Evolutionary conservation across 257 asterid species (phyloP).

Genomic region (Fraxinus quadrangulata): DNA sequence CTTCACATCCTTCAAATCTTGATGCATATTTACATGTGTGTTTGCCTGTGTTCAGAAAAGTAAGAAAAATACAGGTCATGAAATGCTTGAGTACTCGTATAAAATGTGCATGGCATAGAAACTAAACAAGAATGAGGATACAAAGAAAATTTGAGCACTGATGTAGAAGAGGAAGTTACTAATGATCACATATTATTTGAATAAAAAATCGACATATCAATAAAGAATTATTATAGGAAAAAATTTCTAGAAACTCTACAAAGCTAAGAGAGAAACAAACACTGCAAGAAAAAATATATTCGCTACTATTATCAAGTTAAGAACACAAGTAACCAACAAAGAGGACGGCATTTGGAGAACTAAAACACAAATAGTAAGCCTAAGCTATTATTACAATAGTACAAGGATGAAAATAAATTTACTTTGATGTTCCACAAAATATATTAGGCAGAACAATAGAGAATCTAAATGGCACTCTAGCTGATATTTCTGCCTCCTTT

Average conservation of each 20-base stretch:
- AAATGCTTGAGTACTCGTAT: conserved; percentile 13
- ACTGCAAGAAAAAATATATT: no score
- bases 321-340: neutral
- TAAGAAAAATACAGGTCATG: conserved; percentile 17
- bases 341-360: neutral
- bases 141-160: neutral
- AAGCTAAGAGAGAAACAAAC: neutral
- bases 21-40: conserved; percentile 86
- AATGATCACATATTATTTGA: neutral
- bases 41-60: conserved; percentile 69
- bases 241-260: neutral
- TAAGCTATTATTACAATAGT: neutral
- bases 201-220: neutral
- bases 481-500: neutral
- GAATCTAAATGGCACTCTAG: neutral
- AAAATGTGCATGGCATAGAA: neutral
- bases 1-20: conserved; percentile 89
- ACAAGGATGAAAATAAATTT: neutral
- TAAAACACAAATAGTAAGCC: neutral
- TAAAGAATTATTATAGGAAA: neutral
- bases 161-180: neutral
- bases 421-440: neutral
- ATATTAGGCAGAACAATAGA: neutral
- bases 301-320: neutral
- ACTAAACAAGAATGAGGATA: conserved; percentile 4